Evolutionary conservation across 495 filamentous ascomycete species (phyloP).

Genomic region (Penicillium desertorum): DNA sequence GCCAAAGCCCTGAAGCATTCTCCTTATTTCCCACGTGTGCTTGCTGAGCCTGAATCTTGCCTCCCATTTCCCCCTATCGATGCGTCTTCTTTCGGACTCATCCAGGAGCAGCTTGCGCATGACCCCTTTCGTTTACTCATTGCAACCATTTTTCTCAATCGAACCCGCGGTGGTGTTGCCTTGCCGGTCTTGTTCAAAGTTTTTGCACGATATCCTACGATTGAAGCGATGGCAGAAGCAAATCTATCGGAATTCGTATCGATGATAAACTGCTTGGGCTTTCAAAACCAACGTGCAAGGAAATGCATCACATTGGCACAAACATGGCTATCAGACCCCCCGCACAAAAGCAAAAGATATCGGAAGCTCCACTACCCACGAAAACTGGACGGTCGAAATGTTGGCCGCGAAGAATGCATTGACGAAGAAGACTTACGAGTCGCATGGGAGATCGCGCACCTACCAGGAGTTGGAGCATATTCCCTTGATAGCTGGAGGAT

Average conservation of each 20-base stretch:
- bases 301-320: conserved; percentile 67
- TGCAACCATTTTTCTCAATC: conserved; percentile 79
- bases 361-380: conserved; percentile 68
- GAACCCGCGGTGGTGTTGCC: conserved; percentile 70
- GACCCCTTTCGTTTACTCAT: conserved; percentile 73
- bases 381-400: conserved; percentile 52
- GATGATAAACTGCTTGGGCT: conserved; percentile 71
- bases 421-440: conserved; percentile 43
- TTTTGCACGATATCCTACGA: conserved; percentile 65
- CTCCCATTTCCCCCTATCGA: conserved; percentile 71
- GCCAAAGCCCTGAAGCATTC: conserved; percentile 40
- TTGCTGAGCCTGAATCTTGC: conserved; percentile 55
- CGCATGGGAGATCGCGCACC: conserved; percentile 83
- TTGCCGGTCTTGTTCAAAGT: conserved; percentile 73
- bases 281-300: conserved; percentile 62
- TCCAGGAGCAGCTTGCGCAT: conserved; percentile 75
- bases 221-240: conserved; percentile 62
- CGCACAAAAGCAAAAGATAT: conserved; percentile 57
- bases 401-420: conserved; percentile 51
- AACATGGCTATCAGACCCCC: conserved; percentile 66
- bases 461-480: conserved; percentile 82
- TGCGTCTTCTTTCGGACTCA: conserved; percentile 65
- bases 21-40: conserved; percentile 45
- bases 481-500: conserved; percentile 92
- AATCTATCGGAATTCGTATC: conserved; percentile 54